phyloP scores from a whole-genome alignment of 164 flowering plant species.

The Brasenia schreberi region DNA sequence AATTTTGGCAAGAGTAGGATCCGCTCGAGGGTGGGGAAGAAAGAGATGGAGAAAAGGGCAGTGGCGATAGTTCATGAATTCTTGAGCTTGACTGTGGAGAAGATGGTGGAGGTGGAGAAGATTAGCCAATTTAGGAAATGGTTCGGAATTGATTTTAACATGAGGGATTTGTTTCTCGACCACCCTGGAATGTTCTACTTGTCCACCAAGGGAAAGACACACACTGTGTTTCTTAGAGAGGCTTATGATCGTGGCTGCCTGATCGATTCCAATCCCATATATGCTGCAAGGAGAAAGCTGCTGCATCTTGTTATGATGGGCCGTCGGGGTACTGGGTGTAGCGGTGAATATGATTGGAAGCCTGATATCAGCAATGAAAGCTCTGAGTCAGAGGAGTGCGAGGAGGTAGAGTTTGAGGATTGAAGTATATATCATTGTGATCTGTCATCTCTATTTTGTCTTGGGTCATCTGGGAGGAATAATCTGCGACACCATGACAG shows the following conservation, averaged over 20 bases:
- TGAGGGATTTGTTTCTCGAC: slow-evolving; percentile 81
- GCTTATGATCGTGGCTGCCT: slow-evolving; percentile 69
- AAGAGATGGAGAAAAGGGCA: slow-evolving; percentile 62
- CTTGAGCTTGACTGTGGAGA: slow-evolving; percentile 65
- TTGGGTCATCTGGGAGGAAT: too few species aligned
- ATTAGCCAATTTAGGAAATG: slow-evolving; percentile 85
- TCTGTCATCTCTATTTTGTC: too few species aligned
- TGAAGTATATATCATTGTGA: too few species aligned
- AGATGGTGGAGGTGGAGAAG: slow-evolving; percentile 92
- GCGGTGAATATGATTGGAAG: neutral
- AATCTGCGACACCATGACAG: too few species aligned
- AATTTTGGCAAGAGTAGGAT: slow-evolving; percentile 3
- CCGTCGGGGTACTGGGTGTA: slow-evolving; percentile 28
- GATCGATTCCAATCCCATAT: slow-evolving; percentile 67
- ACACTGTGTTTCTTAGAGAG: slow-evolving; percentile 74
- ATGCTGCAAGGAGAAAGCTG: slow-evolving; percentile 63
- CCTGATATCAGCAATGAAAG: neutral
- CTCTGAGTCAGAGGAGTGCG: neutral
- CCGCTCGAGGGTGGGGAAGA: slow-evolving; percentile 20
- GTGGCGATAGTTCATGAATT: slow-evolving; percentile 82
- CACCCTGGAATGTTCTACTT: slow-evolving; percentile 87
- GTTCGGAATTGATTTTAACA: slow-evolving; percentile 72
- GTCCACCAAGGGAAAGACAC: slow-evolving; percentile 70
- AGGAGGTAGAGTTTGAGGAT: too few species aligned
- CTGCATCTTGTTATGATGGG: slow-evolving; percentile 69